Base-by-base conservation (phyloP, 2,329 filamentous ascomycete genomes). In the Hypoxylon sp. region DNA sequence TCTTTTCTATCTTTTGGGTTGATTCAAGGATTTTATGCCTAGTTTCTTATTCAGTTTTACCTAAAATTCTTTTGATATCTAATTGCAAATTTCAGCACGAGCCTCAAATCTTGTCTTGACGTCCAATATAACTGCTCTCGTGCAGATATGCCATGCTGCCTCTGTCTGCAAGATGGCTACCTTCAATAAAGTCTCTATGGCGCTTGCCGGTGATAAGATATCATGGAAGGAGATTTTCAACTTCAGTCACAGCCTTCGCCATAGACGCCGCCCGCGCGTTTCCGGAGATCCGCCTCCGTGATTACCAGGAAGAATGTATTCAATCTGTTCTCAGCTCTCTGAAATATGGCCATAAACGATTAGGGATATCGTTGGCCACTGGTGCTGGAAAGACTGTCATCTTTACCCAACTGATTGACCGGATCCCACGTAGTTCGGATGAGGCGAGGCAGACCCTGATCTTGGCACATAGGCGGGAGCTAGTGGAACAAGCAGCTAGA, bases 341-440 rank as follows among this genome's bases (percentile, higher is more conserved):
- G 0, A 78, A 86, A 2, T 80, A 87, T 34, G 94, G 94, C 0
- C 89, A 94, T 71, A 94, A 92, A 75, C 87, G 94, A 5, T 82
- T 97, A 1, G 94, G 94, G 0, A 87, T 97, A 4, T 97, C 94
- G 0, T 79, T 98, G 36, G 94, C 94, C 2, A 98, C 94, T 2
- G 94, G 94, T 0, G 90, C 92, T 69, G 94, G 94, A 5, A 98
- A 98, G 79, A 98, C 94, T 6, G 93, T 99, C 76, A 94, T 99
- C 74, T 99, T 99, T 82, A 98, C 95, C 11, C 94, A 97, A 77
- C 86, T 99, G 49, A 97, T 99, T 68, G 89, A 93, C 74, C 91
- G 92, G 63, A 84, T 98, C 55, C 79, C 83, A 57, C 80, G 90
- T 5, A 83, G 82, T 10, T 82, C 83, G 56, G 78, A 85, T 30